phyloP scores from a whole-genome alignment of 202 grass and related monocot genomes.

The Elaeis oleifera region DNA sequence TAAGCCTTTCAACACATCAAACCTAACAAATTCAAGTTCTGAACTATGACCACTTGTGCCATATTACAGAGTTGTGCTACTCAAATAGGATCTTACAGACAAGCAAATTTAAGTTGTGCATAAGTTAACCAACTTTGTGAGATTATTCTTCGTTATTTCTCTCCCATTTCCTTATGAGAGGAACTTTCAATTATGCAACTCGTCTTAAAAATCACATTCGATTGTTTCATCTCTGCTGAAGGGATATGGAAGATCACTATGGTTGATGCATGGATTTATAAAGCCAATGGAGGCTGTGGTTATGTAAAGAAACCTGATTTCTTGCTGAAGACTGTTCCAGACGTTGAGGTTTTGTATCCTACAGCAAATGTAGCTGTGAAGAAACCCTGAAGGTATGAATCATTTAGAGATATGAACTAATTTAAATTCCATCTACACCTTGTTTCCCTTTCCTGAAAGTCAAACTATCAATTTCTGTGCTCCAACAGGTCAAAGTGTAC shows the following conservation, averaged over 20 bases:
- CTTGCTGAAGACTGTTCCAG: slow-evolving; percentile 10
- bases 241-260: slow-evolving; percentile 21
- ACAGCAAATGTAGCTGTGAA: slow-evolving; percentile 8
- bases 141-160: no score
- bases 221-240: background rate
- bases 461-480: background rate
- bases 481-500: slow-evolving; percentile 23
- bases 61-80: no score
- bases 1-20: no score
- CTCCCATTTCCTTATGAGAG: no score
- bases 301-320: slow-evolving; percentile 27
- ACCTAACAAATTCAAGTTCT: no score
- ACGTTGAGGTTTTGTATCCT: slow-evolving; percentile 19
- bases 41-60: no score
- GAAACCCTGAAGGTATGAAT: slow-evolving; percentile 19
- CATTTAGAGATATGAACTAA: background rate
- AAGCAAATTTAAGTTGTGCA: no score
- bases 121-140: no score
- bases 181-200: no score
- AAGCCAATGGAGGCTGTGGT: slow-evolving; percentile 23
- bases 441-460: background rate
- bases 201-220: no score
- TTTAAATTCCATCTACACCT: background rate
- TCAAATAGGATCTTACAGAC: no score
- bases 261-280: slow-evolving; percentile 30